Conservation (phyloP, 2,329 filamentous ascomycete species). For the Cladosporium phlei region DNA sequence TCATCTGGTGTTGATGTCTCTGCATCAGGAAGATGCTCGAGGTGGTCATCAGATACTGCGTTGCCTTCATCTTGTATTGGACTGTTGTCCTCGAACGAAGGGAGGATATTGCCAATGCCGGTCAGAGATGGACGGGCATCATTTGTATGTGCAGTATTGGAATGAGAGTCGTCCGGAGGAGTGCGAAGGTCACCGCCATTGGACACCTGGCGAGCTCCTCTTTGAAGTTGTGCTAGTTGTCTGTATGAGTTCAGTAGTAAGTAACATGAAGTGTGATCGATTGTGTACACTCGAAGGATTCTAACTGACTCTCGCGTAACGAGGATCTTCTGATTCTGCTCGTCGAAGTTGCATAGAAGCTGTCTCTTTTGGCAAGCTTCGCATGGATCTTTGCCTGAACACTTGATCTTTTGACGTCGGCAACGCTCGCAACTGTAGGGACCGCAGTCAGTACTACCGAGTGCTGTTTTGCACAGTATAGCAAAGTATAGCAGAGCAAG, state of each 20-base stretch:
- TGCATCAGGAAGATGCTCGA: not conserved
- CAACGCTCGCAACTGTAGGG: conserved; percentile 41
- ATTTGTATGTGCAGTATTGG: conserved; percentile 1
- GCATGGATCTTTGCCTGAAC: conserved; percentile 41
- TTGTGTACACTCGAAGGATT: not conserved
- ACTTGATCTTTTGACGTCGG: conserved; percentile 45
- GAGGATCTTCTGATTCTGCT: conserved; percentile 46
- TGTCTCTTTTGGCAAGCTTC: conserved; percentile 42
- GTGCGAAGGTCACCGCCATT: conserved; percentile 1
- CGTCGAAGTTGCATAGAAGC: conserved; percentile 41
- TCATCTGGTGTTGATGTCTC: conserved; percentile 3
- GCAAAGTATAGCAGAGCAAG: not conserved
- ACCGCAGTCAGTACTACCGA: not conserved
- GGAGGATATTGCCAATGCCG: not conserved
- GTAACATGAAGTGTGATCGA: no score
- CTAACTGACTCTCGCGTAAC: conserved; percentile 36
- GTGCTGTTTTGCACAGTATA: not conserved
- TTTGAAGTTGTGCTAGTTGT: conserved; percentile 19
- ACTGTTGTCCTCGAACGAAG: conserved; percentile 1
- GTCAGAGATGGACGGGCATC: not conserved
- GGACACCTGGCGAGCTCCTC: conserved; percentile 14
- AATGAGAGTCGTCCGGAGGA: not conserved
- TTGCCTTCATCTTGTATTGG: not conserved
- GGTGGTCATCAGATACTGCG: not conserved
- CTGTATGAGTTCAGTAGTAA: conserved; percentile 14